Evolutionary conservation across 1,284 basidiomycete species (phyloP), one percentile per base, ranked within the genome.

Genomic region (Gymnopus androsaceus): DNA sequence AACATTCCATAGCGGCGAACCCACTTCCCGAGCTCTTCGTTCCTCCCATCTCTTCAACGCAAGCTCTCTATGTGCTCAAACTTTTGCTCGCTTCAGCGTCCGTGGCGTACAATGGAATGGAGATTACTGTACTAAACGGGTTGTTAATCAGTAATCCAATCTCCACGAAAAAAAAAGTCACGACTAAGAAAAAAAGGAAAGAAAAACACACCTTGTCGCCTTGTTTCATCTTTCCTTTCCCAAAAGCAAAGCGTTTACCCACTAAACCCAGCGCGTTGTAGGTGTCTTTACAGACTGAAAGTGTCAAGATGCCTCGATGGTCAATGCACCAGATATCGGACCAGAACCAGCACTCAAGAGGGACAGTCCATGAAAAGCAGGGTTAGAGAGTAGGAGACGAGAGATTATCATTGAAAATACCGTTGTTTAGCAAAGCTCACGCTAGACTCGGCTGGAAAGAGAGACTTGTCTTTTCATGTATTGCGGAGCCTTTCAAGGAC

Each of bases 151-250:
- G 23, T 44, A 38, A 30, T 15, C 15, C 49, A 33, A 34, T 8
- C 36, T 14, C 38, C 25, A 17, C 19, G 17, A n/a, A 23, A 15
- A n/a, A n/a, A 9, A 21, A 25, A 30, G 41, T 27, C 9, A n/a
- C 30, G n/a, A n/a, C n/a, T n/a, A 52, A 51, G 49, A 23, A 48
- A 23, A n/a, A 31, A n/a, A 15, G 7, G 8, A 25, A 44, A 34
- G 4, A 6, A 23, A n/a, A n/a, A 73, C 80, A 51, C 58, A 85
- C 85, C 76, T 63, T 82, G 77, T 54, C 68, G 15, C 55, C 55
- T 38, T 55, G 55, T 38, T 54, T 56, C 3, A 25, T n/a, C 42
- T 56, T 60, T 49, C 50, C 53, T 42, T 58, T 58, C 6, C 53
- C 52, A 27, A 55, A 55, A 3, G 49, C 25, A 8, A 58, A 44